Evolutionary conservation across 169 alveolate genomes (phyloP).

Genomic region (Plasmodium blacklocki): DNA sequence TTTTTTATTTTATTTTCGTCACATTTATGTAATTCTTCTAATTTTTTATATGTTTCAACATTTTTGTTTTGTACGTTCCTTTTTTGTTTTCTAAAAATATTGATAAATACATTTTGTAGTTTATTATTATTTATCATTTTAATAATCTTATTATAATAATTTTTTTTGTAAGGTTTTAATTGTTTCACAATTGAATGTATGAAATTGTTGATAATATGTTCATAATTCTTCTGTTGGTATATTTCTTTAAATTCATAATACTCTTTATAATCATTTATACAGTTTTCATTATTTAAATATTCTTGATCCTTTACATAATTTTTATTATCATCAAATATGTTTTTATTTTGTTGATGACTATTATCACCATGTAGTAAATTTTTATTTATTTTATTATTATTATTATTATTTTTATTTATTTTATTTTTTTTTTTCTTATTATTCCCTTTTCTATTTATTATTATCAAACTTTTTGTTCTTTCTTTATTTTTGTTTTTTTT

Average conservation of each 20-base stretch:
- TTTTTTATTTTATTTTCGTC: background rate
- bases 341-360: too few relatives aligned
- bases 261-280: too few relatives aligned
- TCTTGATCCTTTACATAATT: too few relatives aligned
- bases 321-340: too few relatives aligned
- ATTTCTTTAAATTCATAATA: background rate
- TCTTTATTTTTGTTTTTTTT: too few relatives aligned
- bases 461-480: too few relatives aligned
- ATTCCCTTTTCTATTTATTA: too few relatives aligned
- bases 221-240: background rate
- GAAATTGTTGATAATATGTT: background rate
- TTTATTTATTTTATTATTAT: too few relatives aligned
- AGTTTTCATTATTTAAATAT: too few relatives aligned
- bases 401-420: too few relatives aligned
- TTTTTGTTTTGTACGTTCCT: background rate
- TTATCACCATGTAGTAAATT: too few relatives aligned
- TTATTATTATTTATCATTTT: background rate
- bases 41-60: background rate
- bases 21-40: background rate
- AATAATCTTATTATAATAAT: constrained; percentile 41
- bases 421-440: too few relatives aligned
- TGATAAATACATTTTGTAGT: constrained; percentile 11
- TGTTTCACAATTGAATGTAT: constrained; percentile 57
- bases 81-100: background rate
- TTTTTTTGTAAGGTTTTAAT: constrained; percentile 50